Percentiles rank a stretch among this genome's conserved stretches.
Conservation (phyloP, 2,329 filamentous ascomycete genomes). For the Phaeoacremonium minimum region DNA sequence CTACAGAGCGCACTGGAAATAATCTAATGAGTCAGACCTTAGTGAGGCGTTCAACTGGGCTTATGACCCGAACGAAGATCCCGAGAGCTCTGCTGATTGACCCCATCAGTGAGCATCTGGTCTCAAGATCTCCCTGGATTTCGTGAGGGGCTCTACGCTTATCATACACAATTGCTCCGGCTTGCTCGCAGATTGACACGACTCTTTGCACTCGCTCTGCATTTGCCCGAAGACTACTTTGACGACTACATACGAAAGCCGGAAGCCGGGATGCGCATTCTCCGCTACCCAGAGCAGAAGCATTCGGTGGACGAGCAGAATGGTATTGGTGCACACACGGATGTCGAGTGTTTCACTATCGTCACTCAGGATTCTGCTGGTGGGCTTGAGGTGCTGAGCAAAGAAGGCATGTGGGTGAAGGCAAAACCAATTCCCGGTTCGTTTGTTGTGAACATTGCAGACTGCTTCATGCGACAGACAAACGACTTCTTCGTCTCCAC, state of each 20-base stretch:
- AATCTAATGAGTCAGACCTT: conserved; percentile 16
- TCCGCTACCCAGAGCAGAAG: conserved; percentile 14
- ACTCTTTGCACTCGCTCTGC: conserved; percentile 33
- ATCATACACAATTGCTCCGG: conserved; percentile 26
- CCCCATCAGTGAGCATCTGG: conserved; percentile 20
- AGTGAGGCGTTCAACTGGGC: conserved; percentile 29
- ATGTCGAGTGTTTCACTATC: conserved; percentile 43
- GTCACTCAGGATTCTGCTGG: conserved; percentile 37
- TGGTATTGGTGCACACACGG: conserved; percentile 40
- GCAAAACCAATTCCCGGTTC: conserved; percentile 34
- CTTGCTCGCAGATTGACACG: conserved; percentile 31
- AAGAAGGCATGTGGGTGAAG: conserved; percentile 37
- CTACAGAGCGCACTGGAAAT: conserved; percentile 6
- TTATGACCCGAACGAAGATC: conserved; percentile 23
- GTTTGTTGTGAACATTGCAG: conserved; percentile 41
- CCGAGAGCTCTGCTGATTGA: conserved; percentile 19
- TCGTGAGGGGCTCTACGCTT: conserved; percentile 25
- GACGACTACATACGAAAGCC: conserved; percentile 25
- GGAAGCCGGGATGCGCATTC: conserved; percentile 24
- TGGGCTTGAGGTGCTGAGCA: conserved; percentile 40
- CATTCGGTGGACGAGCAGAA: conserved; percentile 15
- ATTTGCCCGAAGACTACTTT: conserved; percentile 33
- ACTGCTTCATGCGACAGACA: conserved; percentile 34
- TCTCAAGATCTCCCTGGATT: conserved; percentile 25
- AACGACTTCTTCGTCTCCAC: conserved; percentile 37